phyloP scores from a whole-genome alignment of 2,329 filamentous ascomycete species.

The Fusarium clavum region DNA sequence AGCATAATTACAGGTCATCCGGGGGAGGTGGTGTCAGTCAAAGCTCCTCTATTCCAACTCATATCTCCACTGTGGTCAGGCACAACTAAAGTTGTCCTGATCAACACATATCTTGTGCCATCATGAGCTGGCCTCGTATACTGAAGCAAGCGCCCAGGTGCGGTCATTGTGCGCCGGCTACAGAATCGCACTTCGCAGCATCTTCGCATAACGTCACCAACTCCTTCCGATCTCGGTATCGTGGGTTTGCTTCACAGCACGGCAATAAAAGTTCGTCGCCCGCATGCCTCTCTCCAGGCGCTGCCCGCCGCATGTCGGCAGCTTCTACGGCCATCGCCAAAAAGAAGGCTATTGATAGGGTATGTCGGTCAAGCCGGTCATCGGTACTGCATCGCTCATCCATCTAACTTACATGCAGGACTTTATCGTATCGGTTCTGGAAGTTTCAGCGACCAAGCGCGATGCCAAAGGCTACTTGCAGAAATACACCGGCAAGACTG shows the following conservation, averaged over 20 bases:
- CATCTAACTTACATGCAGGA: conserved; percentile 64
- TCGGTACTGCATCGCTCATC: not conserved
- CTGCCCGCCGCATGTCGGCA: conserved; percentile 47
- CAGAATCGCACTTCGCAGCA: conserved; percentile 6
- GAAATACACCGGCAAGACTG: conserved; percentile 70
- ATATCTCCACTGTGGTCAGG: conserved; percentile 6
- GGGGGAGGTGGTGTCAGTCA: conserved; percentile 32
- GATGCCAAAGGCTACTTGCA: conserved; percentile 93
- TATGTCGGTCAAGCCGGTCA: conserved; percentile 26
- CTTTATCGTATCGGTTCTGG: conserved; percentile 86
- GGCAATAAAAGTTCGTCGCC: conserved; percentile 9
- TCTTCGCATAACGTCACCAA: conserved; percentile 8
- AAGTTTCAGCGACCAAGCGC: conserved; percentile 89
- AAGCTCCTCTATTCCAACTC: conserved; percentile 16
- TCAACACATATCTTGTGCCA: conserved; percentile 4
- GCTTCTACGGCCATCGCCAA: conserved; percentile 47
- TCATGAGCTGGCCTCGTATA: conserved; percentile 56
- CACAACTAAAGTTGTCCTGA: not conserved
- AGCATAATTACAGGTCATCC: conserved; percentile 32
- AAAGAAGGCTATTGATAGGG: conserved; percentile 50
- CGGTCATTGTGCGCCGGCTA: conserved; percentile 37
- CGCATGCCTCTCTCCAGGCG: conserved; percentile 30
- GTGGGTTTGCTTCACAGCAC: conserved; percentile 30
- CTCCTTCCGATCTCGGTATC: conserved; percentile 20
- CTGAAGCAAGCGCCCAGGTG: conserved; percentile 54